Conservation (phyloP, 2,329 filamentous ascomycete species). For the Epichloe baconii region DNA sequence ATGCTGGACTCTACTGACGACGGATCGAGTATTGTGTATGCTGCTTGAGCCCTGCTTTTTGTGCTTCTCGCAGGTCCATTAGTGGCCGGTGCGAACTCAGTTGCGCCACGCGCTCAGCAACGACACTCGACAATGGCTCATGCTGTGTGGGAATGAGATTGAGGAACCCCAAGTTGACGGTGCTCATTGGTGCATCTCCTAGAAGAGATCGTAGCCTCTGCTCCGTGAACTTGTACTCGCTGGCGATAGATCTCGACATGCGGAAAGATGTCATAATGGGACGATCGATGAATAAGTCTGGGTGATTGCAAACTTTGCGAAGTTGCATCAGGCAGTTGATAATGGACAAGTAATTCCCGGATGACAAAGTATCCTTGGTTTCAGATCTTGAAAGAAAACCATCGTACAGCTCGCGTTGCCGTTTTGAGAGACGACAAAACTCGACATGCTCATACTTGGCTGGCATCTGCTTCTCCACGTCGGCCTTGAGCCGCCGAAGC, state of each 20-base stretch:
- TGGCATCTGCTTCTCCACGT: conserved; percentile 98
- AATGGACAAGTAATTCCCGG: conserved; percentile 92
- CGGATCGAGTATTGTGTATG: conserved; percentile 44
- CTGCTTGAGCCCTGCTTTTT: conserved; percentile 47
- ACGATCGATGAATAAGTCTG: conserved; percentile 88
- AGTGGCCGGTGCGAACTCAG: conserved; percentile 59
- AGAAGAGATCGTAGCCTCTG: conserved; percentile 53
- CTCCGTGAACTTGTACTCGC: conserved; percentile 63
- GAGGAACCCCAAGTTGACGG: conserved; percentile 61
- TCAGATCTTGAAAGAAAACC: conserved; percentile 86
- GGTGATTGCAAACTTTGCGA: conserved; percentile 96
- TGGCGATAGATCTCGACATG: conserved; percentile 66
- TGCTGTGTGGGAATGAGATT: conserved; percentile 64
- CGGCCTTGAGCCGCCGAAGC: conserved; percentile 78
- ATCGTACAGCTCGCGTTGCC: conserved; percentile 90
- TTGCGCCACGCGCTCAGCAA: conserved; percentile 44
- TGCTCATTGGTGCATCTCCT: conserved; percentile 46
- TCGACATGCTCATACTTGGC: conserved; percentile 96
- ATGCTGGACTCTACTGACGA: conserved; percentile 57
- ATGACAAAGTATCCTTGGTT: conserved; percentile 76
- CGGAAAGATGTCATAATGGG: conserved; percentile 96
- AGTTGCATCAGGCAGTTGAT: conserved; percentile 98
- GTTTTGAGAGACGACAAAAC: conserved; percentile 87
- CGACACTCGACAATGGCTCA: conserved; percentile 47
- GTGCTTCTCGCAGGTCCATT: conserved; percentile 57